phyloP scores from a whole-genome alignment of 805 yeast species.

The Yarrowia divulgata region DNA sequence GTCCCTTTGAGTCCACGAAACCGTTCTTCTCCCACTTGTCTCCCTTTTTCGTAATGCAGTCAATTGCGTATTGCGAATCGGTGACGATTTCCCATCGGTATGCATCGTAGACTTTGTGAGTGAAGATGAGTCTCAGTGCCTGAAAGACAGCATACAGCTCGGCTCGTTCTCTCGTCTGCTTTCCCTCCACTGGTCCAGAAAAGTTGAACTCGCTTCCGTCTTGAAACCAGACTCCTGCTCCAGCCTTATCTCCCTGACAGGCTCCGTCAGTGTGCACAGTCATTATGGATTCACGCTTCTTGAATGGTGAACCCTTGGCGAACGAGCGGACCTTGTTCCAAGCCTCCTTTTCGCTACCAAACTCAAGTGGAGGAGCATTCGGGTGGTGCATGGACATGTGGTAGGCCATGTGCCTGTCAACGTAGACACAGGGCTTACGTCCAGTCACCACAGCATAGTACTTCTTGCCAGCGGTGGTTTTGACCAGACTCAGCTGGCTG shows the following conservation, averaged over 20 bases:
- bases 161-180: slow-evolving; percentile 1
- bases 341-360: slow-evolving; percentile 13
- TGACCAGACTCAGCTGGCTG: slow-evolving; percentile 7
- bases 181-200: slow-evolving; percentile 19
- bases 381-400: slow-evolving; percentile 31
- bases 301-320: slow-evolving; percentile 18
- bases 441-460: slow-evolving; percentile 23
- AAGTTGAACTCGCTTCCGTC: slow-evolving; percentile 27
- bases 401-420: slow-evolving; percentile 21
- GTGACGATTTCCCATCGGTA: slow-evolving; percentile 16
- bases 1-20: not conserved
- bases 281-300: slow-evolving; percentile 6
- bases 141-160: slow-evolving; percentile 15
- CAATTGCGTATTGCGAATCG: slow-evolving; percentile 12
- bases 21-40: slow-evolving; percentile 20
- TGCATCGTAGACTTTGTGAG: slow-evolving; percentile 7
- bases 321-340: slow-evolving; percentile 28
- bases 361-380: not conserved
- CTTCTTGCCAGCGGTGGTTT: not conserved
- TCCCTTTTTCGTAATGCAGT: slow-evolving; percentile 13
- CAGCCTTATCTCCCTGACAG: slow-evolving; percentile 5
- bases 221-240: slow-evolving; percentile 18
- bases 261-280: slow-evolving; percentile 24
- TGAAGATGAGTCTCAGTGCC: slow-evolving; percentile 15
- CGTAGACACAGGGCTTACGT: slow-evolving; percentile 18